A percentile compares a stretch with the other conserved stretches of the same genome.
Conservation (phyloP, 2,329 filamentous ascomycete genomes). For the Ampelomyces quisqualis region DNA sequence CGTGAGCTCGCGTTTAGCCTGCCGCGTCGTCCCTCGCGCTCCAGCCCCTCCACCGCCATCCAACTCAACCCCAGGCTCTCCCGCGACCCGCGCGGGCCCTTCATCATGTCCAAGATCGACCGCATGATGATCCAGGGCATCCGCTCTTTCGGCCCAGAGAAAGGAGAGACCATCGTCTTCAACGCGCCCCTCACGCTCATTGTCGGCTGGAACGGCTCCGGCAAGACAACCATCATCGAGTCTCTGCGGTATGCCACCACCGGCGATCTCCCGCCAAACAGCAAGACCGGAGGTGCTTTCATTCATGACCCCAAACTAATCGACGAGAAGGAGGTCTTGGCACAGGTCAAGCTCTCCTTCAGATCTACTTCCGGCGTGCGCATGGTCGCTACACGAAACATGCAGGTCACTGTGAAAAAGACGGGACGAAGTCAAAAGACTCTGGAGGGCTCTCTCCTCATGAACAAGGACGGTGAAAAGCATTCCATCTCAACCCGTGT, state of each 20-base stretch:
- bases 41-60: not conserved
- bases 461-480: constrained; percentile 76
- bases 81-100: constrained; percentile 5
- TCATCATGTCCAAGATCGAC: constrained; percentile 67
- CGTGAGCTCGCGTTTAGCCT: constrained; percentile 4
- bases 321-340: constrained; percentile 84
- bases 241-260: constrained; percentile 98
- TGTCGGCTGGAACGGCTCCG: constrained; percentile 94
- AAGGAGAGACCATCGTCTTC: constrained; percentile 80
- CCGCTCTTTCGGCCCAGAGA: constrained; percentile 79
- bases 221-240: constrained; percentile 98
- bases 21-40: constrained; percentile 2
- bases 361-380: constrained; percentile 72
- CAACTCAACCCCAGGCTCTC: constrained; percentile 1
- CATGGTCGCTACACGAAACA: constrained; percentile 78
- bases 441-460: constrained; percentile 75
- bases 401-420: constrained; percentile 88
- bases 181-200: constrained; percentile 91
- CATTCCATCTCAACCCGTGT: constrained; percentile 76
- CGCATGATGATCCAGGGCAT: constrained; percentile 81
- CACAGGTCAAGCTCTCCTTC: constrained; percentile 89
- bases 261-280: constrained; percentile 89
- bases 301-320: constrained; percentile 95
- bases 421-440: constrained; percentile 74
- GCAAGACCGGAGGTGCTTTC: constrained; percentile 81